phyloP scores from a whole-genome alignment of 805 yeast species.

The Metschnikowia aberdeeniae region DNA sequence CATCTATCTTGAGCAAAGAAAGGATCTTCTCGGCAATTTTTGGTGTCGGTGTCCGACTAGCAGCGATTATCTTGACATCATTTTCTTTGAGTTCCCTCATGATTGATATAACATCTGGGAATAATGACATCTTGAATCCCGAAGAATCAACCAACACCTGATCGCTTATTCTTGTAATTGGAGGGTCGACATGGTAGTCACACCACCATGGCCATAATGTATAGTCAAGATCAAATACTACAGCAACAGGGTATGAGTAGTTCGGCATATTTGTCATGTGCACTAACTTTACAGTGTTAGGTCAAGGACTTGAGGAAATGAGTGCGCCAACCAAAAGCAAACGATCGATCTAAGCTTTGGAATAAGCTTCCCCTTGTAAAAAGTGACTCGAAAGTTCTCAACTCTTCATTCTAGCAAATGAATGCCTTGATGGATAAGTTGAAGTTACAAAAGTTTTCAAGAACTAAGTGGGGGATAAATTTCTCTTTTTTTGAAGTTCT shows the following conservation, averaged over 20 bases:
- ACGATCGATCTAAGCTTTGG: background rate
- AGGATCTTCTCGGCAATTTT: constrained; percentile 66
- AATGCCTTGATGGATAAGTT: too few species aligned
- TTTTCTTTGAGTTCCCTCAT: constrained; percentile 47
- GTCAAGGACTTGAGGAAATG: too few species aligned
- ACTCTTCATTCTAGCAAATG: too few species aligned
- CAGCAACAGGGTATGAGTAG: constrained; percentile 36
- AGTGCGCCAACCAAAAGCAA: constrained; percentile 3
- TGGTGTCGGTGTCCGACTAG: constrained; percentile 79
- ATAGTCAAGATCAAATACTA: constrained; percentile 73
- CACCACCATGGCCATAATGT: constrained; percentile 86
- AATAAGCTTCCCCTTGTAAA: too few species aligned
- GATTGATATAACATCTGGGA: constrained; percentile 64
- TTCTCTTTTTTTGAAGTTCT: background rate
- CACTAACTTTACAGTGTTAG: too few species aligned
- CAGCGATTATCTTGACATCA: constrained; percentile 55
- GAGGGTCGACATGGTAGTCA: constrained; percentile 65
- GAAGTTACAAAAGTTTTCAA: too few species aligned
- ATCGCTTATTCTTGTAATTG: constrained; percentile 27
- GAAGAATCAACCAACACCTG: constrained; percentile 45
- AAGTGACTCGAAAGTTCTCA: too few species aligned
- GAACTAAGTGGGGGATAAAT: too few species aligned
- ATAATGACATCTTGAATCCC: constrained; percentile 56
- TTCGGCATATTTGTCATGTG: background rate
- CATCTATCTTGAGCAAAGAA: constrained; percentile 47